Evolutionary conservation across 2,329 filamentous ascomycete species (phyloP).

Genomic region (Apiospora sp.): DNA sequence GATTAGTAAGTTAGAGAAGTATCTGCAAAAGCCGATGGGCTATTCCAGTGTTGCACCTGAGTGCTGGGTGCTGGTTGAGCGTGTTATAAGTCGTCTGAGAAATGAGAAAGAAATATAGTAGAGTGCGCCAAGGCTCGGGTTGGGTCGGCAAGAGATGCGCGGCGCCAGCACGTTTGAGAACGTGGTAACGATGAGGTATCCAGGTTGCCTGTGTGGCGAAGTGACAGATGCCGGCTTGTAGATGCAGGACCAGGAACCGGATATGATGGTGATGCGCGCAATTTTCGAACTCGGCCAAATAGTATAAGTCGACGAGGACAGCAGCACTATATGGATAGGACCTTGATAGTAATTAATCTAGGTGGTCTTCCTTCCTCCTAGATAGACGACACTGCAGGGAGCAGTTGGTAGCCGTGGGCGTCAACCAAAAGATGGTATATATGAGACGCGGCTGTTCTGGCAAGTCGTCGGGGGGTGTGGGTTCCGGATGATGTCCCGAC

Average conservation of each 20-base stretch:
- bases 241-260: constrained; percentile 1
- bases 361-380: background rate
- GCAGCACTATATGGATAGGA: background rate
- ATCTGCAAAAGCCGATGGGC: constrained; percentile 12
- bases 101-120: background rate
- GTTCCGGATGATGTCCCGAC: constrained; percentile 12
- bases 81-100: background rate
- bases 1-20: constrained; percentile 2
- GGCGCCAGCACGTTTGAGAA: constrained; percentile 6
- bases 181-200: constrained; percentile 7
- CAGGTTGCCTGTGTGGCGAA: background rate
- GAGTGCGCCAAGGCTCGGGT: background rate
- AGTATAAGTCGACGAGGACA: constrained; percentile 1
- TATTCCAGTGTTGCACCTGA: constrained; percentile 1
- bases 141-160: background rate
- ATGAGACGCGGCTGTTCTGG: constrained; percentile 29
- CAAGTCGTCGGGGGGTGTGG: background rate
- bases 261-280: constrained; percentile 30
- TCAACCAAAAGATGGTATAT: constrained; percentile 32
- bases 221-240: background rate
- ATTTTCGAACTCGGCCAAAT: background rate
- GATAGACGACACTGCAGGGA: constrained; percentile 15
- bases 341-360: constrained; percentile 16
- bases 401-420: constrained; percentile 31
- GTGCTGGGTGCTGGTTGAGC: background rate